Evolutionary conservation across 176 grass and related monocot species (phyloP).

Genomic region (Secale cereale): DNA sequence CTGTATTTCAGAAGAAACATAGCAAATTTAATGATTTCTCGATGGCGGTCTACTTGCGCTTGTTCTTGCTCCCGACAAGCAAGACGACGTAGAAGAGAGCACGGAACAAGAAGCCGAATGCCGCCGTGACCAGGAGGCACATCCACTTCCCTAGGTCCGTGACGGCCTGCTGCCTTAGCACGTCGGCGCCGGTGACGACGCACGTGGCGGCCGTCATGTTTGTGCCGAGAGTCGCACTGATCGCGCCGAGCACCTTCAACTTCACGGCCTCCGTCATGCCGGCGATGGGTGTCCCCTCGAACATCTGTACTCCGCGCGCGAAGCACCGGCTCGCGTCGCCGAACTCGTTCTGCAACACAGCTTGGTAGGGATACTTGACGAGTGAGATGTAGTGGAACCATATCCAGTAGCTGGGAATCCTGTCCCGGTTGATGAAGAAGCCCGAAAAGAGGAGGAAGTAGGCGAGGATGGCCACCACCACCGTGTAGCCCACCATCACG

Average conservation of each 20-base stretch:
- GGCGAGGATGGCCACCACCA: slow-evolving; percentile 76
- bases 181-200: slow-evolving; percentile 62
- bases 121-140: slow-evolving; percentile 63
- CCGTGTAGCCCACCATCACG: slow-evolving; percentile 83
- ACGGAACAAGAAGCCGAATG: slow-evolving; percentile 62
- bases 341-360: slow-evolving; percentile 84
- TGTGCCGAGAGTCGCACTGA: slow-evolving; percentile 27
- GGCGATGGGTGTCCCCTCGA: slow-evolving; percentile 61
- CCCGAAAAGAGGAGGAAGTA: slow-evolving; percentile 87
- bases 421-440: slow-evolving; percentile 80
- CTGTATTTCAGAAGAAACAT: background rate
- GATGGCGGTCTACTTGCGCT: slow-evolving; percentile 37
- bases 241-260: slow-evolving; percentile 51
- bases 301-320: slow-evolving; percentile 60
- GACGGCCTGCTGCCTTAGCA: slow-evolving; percentile 58
- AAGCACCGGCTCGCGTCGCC: slow-evolving; percentile 45
- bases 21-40: background rate
- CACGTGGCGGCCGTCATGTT: slow-evolving; percentile 41
- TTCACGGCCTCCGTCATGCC: slow-evolving; percentile 33
- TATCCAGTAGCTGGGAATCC: slow-evolving; percentile 82
- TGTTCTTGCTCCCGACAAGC: slow-evolving; percentile 64
- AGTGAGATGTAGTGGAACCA: slow-evolving; percentile 95
- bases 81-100: slow-evolving; percentile 63
- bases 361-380: slow-evolving; percentile 88
- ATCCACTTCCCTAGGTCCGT: slow-evolving; percentile 71